Evolutionary conservation across 306 rosid genomes (phyloP).

Genomic region (Astragalus membranaceus): DNA sequence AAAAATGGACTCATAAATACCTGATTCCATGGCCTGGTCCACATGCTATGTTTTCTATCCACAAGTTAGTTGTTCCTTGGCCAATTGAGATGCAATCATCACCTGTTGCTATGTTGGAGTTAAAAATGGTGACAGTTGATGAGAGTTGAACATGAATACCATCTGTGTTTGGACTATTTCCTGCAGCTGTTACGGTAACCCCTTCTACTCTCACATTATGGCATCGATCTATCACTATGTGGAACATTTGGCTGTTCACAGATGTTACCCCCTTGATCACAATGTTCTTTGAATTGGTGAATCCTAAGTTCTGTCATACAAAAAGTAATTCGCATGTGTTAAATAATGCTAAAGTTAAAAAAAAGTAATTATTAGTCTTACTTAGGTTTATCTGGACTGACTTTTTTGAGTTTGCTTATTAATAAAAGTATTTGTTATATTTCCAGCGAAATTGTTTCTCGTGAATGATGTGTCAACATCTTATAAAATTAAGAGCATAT

Average conservation of each 20-base stretch:
- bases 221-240: conserved; percentile 42
- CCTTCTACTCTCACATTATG: conserved; percentile 33
- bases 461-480: too few relatives aligned
- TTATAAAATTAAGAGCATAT: too few relatives aligned
- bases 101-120: conserved; percentile 40
- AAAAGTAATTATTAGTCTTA: too few relatives aligned
- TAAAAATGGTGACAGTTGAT: conserved; percentile 32
- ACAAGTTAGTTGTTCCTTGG: conserved; percentile 48
- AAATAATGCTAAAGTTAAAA: too few relatives aligned
- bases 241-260: conserved; percentile 48
- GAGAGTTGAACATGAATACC: conserved; percentile 58
- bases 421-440: too few relatives aligned
- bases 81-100: conserved; percentile 68
- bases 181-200: conserved; percentile 27
- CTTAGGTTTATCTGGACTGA: too few relatives aligned
- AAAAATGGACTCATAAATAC: too few relatives aligned
- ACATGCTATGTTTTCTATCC: conserved; percentile 51
- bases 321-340: neutral
- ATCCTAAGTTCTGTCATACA: conserved; percentile 15
- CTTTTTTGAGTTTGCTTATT: too few relatives aligned
- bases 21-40: conserved; percentile 71
- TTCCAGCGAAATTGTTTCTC: too few relatives aligned
- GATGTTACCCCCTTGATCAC: conserved; percentile 35
- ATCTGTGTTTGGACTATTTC: conserved; percentile 51
- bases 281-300: conserved; percentile 39